Base-by-base conservation (phyloP, 2,329 filamentous ascomycete genomes). In the Botrytis paeoniae region DNA sequence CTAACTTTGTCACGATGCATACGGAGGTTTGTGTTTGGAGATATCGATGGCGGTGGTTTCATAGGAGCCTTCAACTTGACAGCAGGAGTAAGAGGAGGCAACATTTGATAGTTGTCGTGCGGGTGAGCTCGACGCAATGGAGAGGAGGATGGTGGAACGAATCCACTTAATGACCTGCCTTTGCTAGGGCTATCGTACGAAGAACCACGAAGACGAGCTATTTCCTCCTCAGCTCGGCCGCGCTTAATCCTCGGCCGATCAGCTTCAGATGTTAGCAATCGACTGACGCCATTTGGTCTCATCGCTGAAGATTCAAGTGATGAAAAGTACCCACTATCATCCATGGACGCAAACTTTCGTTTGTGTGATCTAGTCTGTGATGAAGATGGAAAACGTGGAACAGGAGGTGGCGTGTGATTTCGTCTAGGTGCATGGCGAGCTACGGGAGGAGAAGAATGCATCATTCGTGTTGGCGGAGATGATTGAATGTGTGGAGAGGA, bases 311-410 rank as follows among this genome's bases (percentile, higher is more conserved):
- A 98, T 78, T 98, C 95, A 29, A 98, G 87, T 0, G 95, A 98
- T 1, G 96, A 98, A 81, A 97, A 97, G 82, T 98, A 99, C 59
- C 96, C 96, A 81, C 95, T 98, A 82, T 99, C 96, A 79, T 93
- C 93, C 85, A 97, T 91, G 20, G 92, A 91, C 43, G 89, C 88
- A 78, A 92, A 89, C 81, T 94, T 95, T 77, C 92, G 91, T 83
- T 93, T 93, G 77, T 91, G 90, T 57, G 90, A 88, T 63, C 79
- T 89, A 69, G 85, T 84, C 61, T 87, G 87, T n/a, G 92, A 92
- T 32, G 91, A 91, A 57, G 86, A 84, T 54, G 86, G 84, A 64
- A 89, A 86, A 73, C 88, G 87, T 57, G 87, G 87, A 68, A 88
- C 86, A 37, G 92, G 91, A 45, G 94, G 93, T 29, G 95, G 93